Percentiles rank a stretch among this genome's conserved stretches.
phyloP scores from a whole-genome alignment of 169 alveolate genomes.

The Neospora caninum region DNA sequence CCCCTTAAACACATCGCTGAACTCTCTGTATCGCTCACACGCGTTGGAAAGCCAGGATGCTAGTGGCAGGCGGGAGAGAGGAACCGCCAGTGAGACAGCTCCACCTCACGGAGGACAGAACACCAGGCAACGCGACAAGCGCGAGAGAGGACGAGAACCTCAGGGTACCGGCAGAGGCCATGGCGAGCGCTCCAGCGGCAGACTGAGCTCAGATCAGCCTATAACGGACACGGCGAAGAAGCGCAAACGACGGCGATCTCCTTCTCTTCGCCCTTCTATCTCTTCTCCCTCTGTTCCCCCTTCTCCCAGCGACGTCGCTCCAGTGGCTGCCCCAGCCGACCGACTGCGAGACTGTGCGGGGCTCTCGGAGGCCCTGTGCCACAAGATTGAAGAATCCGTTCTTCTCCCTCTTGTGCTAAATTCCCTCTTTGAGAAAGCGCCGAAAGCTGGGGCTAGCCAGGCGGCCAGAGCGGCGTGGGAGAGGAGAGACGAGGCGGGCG shows the following conservation, averaged over 20 bases:
- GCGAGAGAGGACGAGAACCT: not conserved
- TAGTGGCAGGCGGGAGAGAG: not conserved
- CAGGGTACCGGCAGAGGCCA: not conserved
- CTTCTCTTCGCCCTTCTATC: not conserved
- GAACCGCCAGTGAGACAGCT: too few relatives aligned
- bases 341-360: conserved; percentile 15
- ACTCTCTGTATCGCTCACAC: not conserved
- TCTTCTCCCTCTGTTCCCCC: not conserved
- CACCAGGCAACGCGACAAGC: not conserved
- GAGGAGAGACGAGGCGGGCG: too few relatives aligned
- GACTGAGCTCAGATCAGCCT: not conserved
- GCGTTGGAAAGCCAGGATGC: not conserved
- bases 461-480: not conserved
- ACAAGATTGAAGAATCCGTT: not conserved
- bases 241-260: not conserved
- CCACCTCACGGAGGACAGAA: too few relatives aligned
- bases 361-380: not conserved
- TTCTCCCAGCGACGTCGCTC: not conserved
- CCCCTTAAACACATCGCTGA: not conserved
- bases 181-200: too few relatives aligned
- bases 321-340: not conserved
- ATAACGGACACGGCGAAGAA: not conserved
- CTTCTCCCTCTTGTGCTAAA: not conserved
- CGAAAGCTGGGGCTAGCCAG: not conserved
- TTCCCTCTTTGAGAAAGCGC: not conserved